These are phyloP conservation scores for Phytophthora multivora DNA, from an alignment of 352 stramenopile genomes.

Conservation along the genomic window DNA sequence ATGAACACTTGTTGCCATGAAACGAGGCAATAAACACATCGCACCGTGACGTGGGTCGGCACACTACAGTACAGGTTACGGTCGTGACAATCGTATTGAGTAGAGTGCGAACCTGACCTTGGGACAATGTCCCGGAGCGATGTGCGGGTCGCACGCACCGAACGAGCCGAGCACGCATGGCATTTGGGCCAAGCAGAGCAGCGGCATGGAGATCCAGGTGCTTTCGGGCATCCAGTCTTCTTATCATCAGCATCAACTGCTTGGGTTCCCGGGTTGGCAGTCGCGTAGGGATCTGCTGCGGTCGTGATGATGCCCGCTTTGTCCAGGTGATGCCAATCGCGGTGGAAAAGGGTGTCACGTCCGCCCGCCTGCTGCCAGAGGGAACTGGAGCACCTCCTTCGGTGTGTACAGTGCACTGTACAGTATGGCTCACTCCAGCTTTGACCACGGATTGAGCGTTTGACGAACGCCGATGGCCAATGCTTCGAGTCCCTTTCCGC, in stretches of 20 bases:
- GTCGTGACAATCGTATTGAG: not conserved
- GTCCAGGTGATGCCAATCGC: constrained; percentile 22
- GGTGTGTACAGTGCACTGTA: no score
- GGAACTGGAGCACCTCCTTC: no score
- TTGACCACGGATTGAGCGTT: constrained; percentile 3
- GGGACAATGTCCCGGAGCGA: constrained; percentile 2
- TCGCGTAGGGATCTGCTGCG: constrained; percentile 21
- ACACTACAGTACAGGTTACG: no score
- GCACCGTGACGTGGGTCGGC: no score
- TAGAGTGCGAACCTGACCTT: not conserved
- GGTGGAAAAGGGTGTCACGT: constrained; percentile 21
- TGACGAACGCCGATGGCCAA: constrained; percentile 17
- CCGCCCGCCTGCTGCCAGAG: constrained; percentile 2
- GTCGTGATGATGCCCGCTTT: constrained; percentile 10
- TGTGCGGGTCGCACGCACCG: constrained; percentile 10
- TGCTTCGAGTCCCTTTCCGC: constrained; percentile 32
- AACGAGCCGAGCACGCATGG: constrained; percentile 6
- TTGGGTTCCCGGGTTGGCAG: constrained; percentile 3
- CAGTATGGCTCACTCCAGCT: constrained; percentile 7
- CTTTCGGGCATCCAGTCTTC: constrained; percentile 15
- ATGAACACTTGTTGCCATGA: not conserved
- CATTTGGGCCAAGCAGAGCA: constrained; percentile 5
- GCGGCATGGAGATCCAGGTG: constrained; percentile 15
- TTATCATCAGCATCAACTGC: constrained; percentile 7
- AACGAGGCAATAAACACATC: not conserved